Evolutionary conservation across 257 asterid species (phyloP).

Genomic region (Thymus mandschuricus): DNA sequence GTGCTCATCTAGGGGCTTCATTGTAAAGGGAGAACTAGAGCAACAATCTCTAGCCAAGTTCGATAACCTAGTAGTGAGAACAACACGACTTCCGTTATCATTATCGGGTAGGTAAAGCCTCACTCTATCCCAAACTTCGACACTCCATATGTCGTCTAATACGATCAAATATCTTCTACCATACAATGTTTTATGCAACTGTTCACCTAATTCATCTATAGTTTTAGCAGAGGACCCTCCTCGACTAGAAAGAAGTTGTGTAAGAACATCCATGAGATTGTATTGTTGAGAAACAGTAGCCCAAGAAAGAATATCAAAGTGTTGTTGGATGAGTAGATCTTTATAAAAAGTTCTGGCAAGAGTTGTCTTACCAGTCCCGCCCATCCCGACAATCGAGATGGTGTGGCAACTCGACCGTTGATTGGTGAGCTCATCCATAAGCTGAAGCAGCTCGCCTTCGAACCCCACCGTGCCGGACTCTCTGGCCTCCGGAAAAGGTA

Average conservation of each 20-base stretch:
- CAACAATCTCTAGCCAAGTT: not conserved
- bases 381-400: not conserved
- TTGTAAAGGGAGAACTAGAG: not conserved
- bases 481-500: too few species aligned
- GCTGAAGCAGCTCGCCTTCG: not conserved
- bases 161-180: conserved; percentile 9
- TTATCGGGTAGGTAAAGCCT: not conserved
- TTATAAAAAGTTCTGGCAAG: too few species aligned
- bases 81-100: not conserved
- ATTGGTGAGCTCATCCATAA: not conserved
- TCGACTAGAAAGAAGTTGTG: not conserved
- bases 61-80: conserved; percentile 15
- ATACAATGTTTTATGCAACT: too few species aligned
- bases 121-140: not conserved
- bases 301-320: too few species aligned
- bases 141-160: conserved; percentile 11
- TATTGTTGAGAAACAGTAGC: too few species aligned
- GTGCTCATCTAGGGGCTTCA: not conserved
- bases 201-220: too few species aligned
- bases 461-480: not conserved
- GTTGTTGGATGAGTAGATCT: too few species aligned
- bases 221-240: too few species aligned
- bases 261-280: too few species aligned
- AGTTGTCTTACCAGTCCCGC: too few species aligned
- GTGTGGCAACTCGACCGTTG: not conserved